These are phyloP conservation scores for Soucietia sequanensis DNA, from an alignment of 805 yeast genomes.

Conservation along the genomic window DNA sequence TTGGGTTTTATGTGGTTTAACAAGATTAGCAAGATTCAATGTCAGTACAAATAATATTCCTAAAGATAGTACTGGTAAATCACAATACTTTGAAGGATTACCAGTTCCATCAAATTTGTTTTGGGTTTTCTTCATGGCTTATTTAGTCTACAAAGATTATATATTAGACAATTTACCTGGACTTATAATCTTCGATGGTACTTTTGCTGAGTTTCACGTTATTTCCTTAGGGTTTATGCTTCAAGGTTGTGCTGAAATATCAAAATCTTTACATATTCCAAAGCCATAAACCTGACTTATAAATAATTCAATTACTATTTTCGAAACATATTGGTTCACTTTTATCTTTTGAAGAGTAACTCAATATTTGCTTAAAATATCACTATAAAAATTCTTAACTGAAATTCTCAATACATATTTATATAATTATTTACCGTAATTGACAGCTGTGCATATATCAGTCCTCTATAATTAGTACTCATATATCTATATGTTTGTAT, in stretches of 20 bases:
- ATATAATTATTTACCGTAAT: too few species aligned
- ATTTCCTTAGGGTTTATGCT: slow-evolving; percentile 58
- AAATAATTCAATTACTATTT: too few species aligned
- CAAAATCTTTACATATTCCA: slow-evolving; percentile 88
- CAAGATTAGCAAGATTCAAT: slow-evolving; percentile 92
- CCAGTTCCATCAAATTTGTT: slow-evolving; percentile 89
- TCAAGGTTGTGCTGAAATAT: slow-evolving; percentile 89
- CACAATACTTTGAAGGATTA: slow-evolving; percentile 91
- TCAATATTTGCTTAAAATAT: too few species aligned
- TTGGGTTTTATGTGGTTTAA: slow-evolving; percentile 90
- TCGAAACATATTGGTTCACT: too few species aligned
- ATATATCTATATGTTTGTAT: too few species aligned
- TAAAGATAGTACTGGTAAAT: slow-evolving; percentile 82
- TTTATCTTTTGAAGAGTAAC: too few species aligned
- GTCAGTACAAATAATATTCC: slow-evolving; percentile 93
- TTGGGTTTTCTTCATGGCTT: slow-evolving; percentile 72
- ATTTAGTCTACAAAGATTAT: slow-evolving; percentile 52
- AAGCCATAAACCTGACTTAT: slow-evolving; percentile 51
- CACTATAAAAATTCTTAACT: too few species aligned
- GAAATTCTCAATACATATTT: too few species aligned
- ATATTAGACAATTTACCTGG: slow-evolving; percentile 60
- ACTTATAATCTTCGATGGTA: slow-evolving; percentile 56
- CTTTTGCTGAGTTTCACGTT: slow-evolving; percentile 74
- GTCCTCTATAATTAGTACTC: too few species aligned
- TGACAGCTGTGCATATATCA: too few species aligned